These are phyloP conservation scores for Astraeus odoratus DNA, from an alignment of 768 basidiomycete genomes.

Conservation along the genomic window DNA sequence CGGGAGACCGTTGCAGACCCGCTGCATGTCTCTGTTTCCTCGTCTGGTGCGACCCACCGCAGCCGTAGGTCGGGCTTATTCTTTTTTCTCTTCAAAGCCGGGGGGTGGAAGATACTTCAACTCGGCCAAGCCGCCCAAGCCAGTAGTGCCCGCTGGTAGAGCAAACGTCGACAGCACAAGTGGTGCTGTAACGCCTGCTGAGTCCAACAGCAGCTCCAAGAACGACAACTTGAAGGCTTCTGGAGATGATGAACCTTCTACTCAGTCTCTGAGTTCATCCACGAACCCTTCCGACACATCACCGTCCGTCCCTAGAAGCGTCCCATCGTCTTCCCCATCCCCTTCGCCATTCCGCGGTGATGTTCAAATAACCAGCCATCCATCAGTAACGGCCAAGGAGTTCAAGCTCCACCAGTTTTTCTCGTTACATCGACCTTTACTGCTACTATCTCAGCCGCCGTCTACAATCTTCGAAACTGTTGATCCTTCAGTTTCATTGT, in stretches of 20 bases:
- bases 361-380: constrained; percentile 35
- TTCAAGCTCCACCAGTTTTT: constrained; percentile 83
- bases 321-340: constrained; percentile 12
- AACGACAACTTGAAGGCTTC: constrained; percentile 11
- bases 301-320: constrained; percentile 11
- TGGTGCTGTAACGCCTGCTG: constrained; percentile 26
- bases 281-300: constrained; percentile 18
- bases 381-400: constrained; percentile 54
- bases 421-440: constrained; percentile 70
- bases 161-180: constrained; percentile 38
- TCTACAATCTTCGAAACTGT: constrained; percentile 44
- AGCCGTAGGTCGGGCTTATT: constrained; percentile 54
- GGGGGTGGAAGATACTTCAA: constrained; percentile 73
- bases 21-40: constrained; percentile 45
- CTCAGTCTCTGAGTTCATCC: constrained; percentile 8
- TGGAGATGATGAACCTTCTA: constrained; percentile 20
- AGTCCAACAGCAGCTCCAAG: constrained; percentile 14
- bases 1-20: no score
- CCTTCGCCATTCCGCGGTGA: constrained; percentile 5
- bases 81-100: constrained; percentile 72
- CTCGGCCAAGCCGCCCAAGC: constrained; percentile 58
- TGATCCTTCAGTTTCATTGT: constrained; percentile 13
- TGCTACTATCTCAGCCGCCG: constrained; percentile 58
- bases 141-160: constrained; percentile 30
- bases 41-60: constrained; percentile 44